Percentiles rank a stretch among this genome's conserved stretches.
These are phyloP conservation scores for Dalbergia cultrata DNA, from an alignment of 306 rosid genomes.

Conservation along the genomic window DNA sequence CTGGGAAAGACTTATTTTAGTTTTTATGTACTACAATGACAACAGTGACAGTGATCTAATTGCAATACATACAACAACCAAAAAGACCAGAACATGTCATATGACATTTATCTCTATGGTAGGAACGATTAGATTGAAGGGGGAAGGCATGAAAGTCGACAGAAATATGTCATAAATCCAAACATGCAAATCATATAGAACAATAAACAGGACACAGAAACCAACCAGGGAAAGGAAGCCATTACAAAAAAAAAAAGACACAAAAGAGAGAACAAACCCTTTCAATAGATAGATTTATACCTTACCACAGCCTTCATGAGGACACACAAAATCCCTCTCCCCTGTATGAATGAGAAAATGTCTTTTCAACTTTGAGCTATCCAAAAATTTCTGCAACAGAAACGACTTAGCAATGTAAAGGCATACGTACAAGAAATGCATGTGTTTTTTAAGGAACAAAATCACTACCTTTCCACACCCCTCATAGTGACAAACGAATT, in stretches of 20 bases:
- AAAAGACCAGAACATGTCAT: not conserved
- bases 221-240: conserved; percentile 15
- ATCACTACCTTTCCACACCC: conserved; percentile 94
- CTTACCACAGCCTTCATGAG: conserved; percentile 99
- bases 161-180: too few relatives aligned
- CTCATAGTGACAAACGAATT: conserved; percentile 81
- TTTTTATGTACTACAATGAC: not conserved
- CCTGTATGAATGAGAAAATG: conserved; percentile 97
- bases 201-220: conserved; percentile 28
- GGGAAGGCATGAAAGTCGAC: too few relatives aligned
- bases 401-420: conserved; percentile 23
- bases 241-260: not conserved
- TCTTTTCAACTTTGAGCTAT: conserved; percentile 96
- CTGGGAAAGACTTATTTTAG: not conserved
- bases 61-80: not conserved
- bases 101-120: too few relatives aligned
- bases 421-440: not conserved
- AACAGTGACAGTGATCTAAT: not conserved
- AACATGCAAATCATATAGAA: conserved; percentile 24
- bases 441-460: conserved; percentile 14
- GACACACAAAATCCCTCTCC: conserved; percentile 92
- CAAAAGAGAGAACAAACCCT: conserved; percentile 33
- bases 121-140: too few relatives aligned
- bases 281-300: conserved; percentile 60
- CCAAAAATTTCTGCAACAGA: conserved; percentile 93